phyloP scores from a whole-genome alignment of 805 yeast genomes.

The Starmerella bombi region DNA sequence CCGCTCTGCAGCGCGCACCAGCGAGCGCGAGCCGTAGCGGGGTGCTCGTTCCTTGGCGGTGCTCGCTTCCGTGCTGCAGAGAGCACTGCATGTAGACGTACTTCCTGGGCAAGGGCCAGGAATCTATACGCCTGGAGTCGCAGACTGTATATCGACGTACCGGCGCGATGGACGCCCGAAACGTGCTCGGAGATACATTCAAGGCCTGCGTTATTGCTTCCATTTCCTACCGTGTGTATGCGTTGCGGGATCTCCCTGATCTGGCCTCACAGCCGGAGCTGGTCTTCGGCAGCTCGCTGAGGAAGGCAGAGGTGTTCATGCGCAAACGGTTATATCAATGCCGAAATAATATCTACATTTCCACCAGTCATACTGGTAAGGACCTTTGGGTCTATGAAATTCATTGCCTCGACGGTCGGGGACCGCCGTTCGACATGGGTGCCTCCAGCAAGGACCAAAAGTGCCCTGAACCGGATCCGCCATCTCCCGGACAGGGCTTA shows the following conservation, averaged over 20 bases:
- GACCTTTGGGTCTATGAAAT: slow-evolving; percentile 20
- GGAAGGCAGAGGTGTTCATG: slow-evolving; percentile 17
- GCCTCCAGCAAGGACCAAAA: neutral
- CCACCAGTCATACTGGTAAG: slow-evolving; percentile 13
- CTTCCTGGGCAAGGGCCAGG: too few relatives aligned
- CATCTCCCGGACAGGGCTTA: neutral
- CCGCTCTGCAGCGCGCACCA: too few relatives aligned
- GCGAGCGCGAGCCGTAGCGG: too few relatives aligned
- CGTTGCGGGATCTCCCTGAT: neutral
- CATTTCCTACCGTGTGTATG: slow-evolving; percentile 13
- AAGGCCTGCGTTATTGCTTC: slow-evolving; percentile 13
- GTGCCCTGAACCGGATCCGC: too few relatives aligned
- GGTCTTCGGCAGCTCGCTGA: slow-evolving; percentile 3
- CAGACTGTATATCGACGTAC: too few relatives aligned
- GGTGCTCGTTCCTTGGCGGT: too few relatives aligned
- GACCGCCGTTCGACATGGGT: neutral
- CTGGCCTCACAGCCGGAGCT: neutral
- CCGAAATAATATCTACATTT: neutral
- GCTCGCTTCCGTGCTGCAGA: too few relatives aligned
- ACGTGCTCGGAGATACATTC: slow-evolving; percentile 18
- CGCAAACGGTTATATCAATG: slow-evolving; percentile 9
- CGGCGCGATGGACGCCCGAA: slow-evolving; percentile 10
- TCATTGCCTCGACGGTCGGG: neutral
- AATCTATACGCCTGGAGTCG: too few relatives aligned
- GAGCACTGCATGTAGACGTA: too few relatives aligned